These are phyloP conservation scores for Cladophialophora psammophila DNA, from an alignment of 2,329 filamentous ascomycete genomes.

Conservation along the genomic window DNA sequence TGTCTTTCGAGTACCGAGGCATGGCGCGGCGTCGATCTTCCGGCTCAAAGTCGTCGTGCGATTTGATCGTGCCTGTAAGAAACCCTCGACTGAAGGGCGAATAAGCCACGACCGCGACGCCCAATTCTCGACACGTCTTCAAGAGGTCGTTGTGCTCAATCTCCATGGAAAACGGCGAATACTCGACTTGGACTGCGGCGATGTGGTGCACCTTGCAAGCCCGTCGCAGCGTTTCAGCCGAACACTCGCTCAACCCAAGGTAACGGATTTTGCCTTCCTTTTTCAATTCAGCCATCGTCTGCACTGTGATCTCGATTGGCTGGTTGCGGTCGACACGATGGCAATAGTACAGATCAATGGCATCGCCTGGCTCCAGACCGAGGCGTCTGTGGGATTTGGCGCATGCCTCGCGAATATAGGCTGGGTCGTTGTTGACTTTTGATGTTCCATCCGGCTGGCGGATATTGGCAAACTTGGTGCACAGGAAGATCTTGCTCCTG, in stretches of 20 bases:
- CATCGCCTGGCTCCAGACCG: constrained; percentile 47
- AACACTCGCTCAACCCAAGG: constrained; percentile 52
- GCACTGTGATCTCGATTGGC: constrained; percentile 57
- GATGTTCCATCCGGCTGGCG: constrained; percentile 25
- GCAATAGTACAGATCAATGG: constrained; percentile 45
- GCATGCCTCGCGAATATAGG: constrained; percentile 53
- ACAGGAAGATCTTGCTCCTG: constrained; percentile 60
- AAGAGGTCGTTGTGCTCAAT: constrained; percentile 66
- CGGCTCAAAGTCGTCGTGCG: constrained; percentile 55
- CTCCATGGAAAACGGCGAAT: constrained; percentile 64
- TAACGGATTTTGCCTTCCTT: constrained; percentile 52
- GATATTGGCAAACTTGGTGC: constrained; percentile 58
- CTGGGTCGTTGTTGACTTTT: constrained; percentile 48
- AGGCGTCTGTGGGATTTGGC: constrained; percentile 52
- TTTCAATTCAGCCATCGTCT: constrained; percentile 43
- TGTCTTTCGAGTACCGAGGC: constrained; percentile 60
- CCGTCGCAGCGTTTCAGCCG: constrained; percentile 52
- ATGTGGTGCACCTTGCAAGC: constrained; percentile 40
- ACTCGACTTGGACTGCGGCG: constrained; percentile 67
- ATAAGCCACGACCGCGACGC: constrained; percentile 67
- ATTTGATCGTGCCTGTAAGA: constrained; percentile 57
- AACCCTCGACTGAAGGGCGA: constrained; percentile 66
- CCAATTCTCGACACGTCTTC: constrained; percentile 61
- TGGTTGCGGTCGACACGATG: constrained; percentile 60
- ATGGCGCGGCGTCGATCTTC: constrained; percentile 53